Base-by-base conservation (phyloP, 2,329 filamentous ascomycete species). In the Blumeriella jaapii region DNA sequence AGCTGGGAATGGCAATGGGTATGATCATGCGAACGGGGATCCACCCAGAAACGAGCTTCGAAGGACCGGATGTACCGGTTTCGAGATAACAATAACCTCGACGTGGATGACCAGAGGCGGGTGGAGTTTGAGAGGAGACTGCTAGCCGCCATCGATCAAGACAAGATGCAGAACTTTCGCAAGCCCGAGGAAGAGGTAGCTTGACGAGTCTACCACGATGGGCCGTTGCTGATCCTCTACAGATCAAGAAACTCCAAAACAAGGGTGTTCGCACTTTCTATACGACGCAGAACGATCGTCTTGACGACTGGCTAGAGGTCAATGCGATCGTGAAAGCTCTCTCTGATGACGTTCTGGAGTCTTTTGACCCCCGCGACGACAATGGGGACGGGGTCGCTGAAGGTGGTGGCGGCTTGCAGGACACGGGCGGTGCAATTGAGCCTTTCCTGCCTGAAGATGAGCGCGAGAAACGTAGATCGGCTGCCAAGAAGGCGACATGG, bases 251-350 rank as follows among this genome's bases (percentile, higher is more conserved):
- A 6, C 67, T 73, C 39, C 61, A 64, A 48, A 61, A 64, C 38
- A 71, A 71, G 50, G 63, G 64, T 28, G 47, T 74, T n/a, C 58
- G 64, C 11, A 44, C 53, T 3, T 75, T 71, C 47, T 75, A 74
- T 53, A 59, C 68, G 42, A 56, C 58, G 10, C 69, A 73, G 46
- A 75, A 75, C 42, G 55, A 61, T 7, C 55, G 62, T 1, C 50
- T 74, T 8, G 67, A 74, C 41, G 69, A 72, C 43, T 73, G 69
- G 70, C 53, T 71, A 8, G 68, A 74, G 50, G 68, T 74, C 20
- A 70, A 74, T 51, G 64, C 67, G 22, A 59, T 73, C 5, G 71
- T 75, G 27, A 63, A 62, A 42, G 61, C 63, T 15, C 59, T 74
- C 24, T 66, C 70, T 8, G 69, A 73, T 47, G 68, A 74, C 46